Conservation (phyloP, 768 basidiomycete species). For the Filobasidium floriforme region DNA sequence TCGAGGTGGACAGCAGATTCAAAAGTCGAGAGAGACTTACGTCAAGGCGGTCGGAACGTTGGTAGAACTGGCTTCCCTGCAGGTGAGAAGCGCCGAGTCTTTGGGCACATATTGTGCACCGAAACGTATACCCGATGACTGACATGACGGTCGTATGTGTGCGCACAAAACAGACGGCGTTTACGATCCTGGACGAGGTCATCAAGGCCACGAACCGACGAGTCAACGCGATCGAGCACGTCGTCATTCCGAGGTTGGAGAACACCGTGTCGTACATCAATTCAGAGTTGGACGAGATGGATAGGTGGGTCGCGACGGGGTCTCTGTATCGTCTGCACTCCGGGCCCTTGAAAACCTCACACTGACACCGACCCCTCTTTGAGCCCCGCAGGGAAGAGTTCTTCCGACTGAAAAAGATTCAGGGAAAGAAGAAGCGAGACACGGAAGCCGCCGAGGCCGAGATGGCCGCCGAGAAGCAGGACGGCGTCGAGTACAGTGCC, state of each 20-base stretch:
- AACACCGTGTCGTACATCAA: conserved; percentile 98
- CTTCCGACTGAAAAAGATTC: conserved; percentile 84
- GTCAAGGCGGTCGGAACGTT: conserved; percentile 95
- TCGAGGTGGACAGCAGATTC: conserved; percentile 90
- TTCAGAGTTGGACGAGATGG: conserved; percentile 97
- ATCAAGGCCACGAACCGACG: conserved; percentile 98
- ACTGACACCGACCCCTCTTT: background rate
- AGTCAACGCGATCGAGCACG: conserved; percentile 96
- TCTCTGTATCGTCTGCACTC: background rate
- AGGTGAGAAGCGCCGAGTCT: conserved; percentile 45
- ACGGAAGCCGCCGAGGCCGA: conserved; percentile 49
- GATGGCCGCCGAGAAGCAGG: conserved; percentile 27
- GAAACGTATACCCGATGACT: too few species aligned
- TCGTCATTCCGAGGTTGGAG: conserved; percentile 87
- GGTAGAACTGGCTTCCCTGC: conserved; percentile 87
- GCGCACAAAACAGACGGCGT: conserved; percentile 67
- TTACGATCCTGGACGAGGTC: conserved; percentile 96
- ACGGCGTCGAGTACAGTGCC: conserved; percentile 30
- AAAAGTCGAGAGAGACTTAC: conserved; percentile 92
- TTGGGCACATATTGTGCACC: too few species aligned
- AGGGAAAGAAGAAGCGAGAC: conserved; percentile 91
- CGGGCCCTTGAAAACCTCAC: too few species aligned
- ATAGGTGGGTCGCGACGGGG: conserved; percentile 58
- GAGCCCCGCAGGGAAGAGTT: conserved; percentile 45
- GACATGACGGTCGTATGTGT: background rate